Evolutionary conservation across 2,329 filamentous ascomycete species (phyloP), one percentile per base, ranked within the genome.

Genomic region (Cladosporium sp.): DNA sequence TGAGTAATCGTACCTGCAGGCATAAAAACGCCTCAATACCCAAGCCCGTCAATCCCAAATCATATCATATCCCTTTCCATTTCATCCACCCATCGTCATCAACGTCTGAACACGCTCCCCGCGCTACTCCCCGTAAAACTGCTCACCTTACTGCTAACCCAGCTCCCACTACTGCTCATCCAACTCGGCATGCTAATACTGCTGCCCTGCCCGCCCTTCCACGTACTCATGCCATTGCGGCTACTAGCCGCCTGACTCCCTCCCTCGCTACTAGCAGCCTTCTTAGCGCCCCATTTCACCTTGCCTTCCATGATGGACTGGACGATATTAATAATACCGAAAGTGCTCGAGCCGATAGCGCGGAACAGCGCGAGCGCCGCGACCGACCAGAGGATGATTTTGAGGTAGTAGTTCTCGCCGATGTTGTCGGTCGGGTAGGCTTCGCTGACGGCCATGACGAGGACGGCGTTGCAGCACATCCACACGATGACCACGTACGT

Each of bases 401-500:
- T 90, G 51, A 99, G 85, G 78, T 99, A 99, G 76, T 91, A 88
- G 81, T 99, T 99, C 72, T 89, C 85, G 7, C 89, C 89, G 59
- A 96, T 89, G 48, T 87, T 82, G 57, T 84, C 86, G 67, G 85
- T 83, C 54, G 86, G 86, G 79, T 97, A 99, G 3, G 91, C 88
- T 79, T 99, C 95, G 5, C 87, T 91, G 16, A 98, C 89, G 1
- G 90, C 87, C 95, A 99, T 99, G 75, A 92, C 94, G 43, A 99
- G 88, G 66, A 97, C 88, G 3, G 91, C 92, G 77, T 99, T 99
- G 72, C 89, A 88, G 39, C 96, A 85, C 86, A 99, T 92, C 95
- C 95, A 99, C 56, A 89, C 85, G 51, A 96, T 88, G 14, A 99
- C 95, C 89, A 99, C 96, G 87, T 99, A 99, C 0, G 95, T 99